phyloP scores from a whole-genome alignment of 768 basidiomycete genomes.

The Auriscalpium orientale region DNA sequence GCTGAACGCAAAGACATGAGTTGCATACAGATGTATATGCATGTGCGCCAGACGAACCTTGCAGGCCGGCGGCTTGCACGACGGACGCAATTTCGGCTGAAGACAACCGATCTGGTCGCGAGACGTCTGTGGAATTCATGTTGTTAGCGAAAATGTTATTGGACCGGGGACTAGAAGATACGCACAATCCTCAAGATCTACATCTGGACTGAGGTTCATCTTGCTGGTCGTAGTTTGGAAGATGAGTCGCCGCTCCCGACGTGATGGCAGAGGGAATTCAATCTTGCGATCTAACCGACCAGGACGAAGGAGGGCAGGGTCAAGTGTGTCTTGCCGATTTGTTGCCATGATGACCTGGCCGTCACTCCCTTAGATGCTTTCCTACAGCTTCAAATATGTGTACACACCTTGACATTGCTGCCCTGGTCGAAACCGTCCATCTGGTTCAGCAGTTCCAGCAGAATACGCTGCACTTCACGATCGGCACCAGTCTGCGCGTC shows the following conservation, averaged over 20 bases:
- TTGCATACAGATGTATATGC: not conserved
- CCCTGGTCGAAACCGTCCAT: constrained; percentile 99
- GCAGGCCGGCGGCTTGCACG: constrained; percentile 93
- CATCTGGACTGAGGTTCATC: constrained; percentile 97
- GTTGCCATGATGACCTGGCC: constrained; percentile 98
- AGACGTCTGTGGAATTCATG: constrained; percentile 60
- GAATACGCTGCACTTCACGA: constrained; percentile 95
- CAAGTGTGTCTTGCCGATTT: constrained; percentile 95
- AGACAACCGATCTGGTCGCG: constrained; percentile 90
- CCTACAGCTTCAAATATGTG: not conserved
- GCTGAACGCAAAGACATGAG: constrained; percentile 36
- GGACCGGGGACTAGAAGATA: constrained; percentile 5
- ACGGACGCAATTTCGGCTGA: constrained; percentile 95
- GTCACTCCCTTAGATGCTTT: not conserved
- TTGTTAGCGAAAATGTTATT: no score
- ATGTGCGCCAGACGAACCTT: constrained; percentile 47
- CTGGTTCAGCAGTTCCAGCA: constrained; percentile 94
- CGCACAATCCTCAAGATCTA: constrained; percentile 97
- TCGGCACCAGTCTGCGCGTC: constrained; percentile 99
- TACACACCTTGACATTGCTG: constrained; percentile 87
- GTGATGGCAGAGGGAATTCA: constrained; percentile 91
- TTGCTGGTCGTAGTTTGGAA: constrained; percentile 97
- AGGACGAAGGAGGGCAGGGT: constrained; percentile 94
- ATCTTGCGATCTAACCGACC: constrained; percentile 98
- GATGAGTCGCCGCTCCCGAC: constrained; percentile 91